Conservation (phyloP, 371 early-diverging fungal species). For the Saksenaea vasiformis region DNA sequence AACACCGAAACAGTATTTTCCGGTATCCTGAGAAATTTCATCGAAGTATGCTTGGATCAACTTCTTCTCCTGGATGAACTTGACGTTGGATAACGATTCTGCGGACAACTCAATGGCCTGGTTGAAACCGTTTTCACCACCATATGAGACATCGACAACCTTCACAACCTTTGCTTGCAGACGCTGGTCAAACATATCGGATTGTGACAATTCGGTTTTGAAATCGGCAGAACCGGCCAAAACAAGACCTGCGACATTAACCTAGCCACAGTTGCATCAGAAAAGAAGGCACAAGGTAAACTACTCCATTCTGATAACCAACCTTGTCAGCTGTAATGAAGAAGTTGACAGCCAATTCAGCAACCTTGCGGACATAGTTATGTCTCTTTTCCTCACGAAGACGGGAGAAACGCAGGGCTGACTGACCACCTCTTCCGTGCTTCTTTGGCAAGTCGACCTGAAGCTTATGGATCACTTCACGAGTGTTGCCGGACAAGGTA, state of each 20-base stretch:
- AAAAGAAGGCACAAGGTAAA: background rate
- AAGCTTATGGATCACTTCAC: constrained; percentile 92
- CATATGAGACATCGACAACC: constrained; percentile 95
- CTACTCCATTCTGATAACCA: background rate
- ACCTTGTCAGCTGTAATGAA: constrained; percentile 92
- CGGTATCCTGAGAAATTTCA: constrained; percentile 94
- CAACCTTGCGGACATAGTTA: constrained; percentile 98
- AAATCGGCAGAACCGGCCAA: constrained; percentile 98
- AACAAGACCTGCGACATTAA: constrained; percentile 90
- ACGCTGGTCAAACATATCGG: constrained; percentile 91
- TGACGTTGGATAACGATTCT: constrained; percentile 91
- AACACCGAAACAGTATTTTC: constrained; percentile 93
- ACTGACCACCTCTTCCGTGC: constrained; percentile 99
- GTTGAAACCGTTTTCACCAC: constrained; percentile 98
- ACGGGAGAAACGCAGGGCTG: constrained; percentile 97
- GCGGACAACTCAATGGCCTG: constrained; percentile 93
- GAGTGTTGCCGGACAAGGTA: constrained; percentile 91
- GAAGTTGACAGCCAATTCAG: constrained; percentile 90
- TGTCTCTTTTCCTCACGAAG: constrained; percentile 97
- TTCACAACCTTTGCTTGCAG: constrained; percentile 87
- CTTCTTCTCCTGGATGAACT: constrained; percentile 97
- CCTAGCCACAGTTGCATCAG: constrained; percentile 7
- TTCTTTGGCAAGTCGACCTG: constrained; percentile 98
- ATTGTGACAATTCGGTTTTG: constrained; percentile 91
- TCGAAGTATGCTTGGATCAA: constrained; percentile 93